Evolutionary conservation across 192 early-diverging fungal genomes (phyloP), one percentile per base, ranked within the genome.

Genomic region (Entomortierella parvispora): DNA sequence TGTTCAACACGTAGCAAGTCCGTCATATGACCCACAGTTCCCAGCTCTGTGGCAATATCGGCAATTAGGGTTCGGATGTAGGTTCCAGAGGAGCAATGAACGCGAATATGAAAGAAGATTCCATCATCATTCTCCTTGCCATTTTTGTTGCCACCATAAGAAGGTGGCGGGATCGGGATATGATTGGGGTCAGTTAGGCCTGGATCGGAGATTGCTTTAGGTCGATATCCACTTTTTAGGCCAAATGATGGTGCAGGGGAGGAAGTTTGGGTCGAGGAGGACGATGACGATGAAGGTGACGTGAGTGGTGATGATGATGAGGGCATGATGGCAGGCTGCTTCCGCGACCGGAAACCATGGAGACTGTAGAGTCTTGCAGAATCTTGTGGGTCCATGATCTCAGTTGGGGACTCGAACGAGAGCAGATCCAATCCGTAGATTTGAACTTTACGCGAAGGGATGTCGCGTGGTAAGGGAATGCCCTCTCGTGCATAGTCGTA

Each of bases 1-100:
- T 93, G 90, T 45, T 89, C 71, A 44, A 80, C 82, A 46, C 92
- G 60, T 32, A 87, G 60, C 17, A 94, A 80, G 32, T 81, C 85
- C 4, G 84, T 77, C 88, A 93, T 90, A 33, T 86, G 81, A 0
- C 89, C 92, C 0, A 71, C 83, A 14, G 84, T 85, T 10, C 85
- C 88, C 26, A 93, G 51, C 0, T 50, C 47, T 20, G 69, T 46
- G 10, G 88, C 90, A 40, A 94, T 53, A 49, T 94, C 91, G 54
- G 90, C 62, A n/a, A 94, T 80, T 28, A 94, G 68, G 43, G 88
- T 90, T 8, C 92, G 80, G 51, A 94, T 84, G 78, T 94, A 94
- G 14, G 90, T 89, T 25, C 92, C 92, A 31, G 91, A 86, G 31
- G 89, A 85, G 57, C 90, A 87, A 33, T 80, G 65, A 1, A 94